phyloP scores from a whole-genome alignment of 495 filamentous ascomycete species.

The Penicillium lividum region DNA sequence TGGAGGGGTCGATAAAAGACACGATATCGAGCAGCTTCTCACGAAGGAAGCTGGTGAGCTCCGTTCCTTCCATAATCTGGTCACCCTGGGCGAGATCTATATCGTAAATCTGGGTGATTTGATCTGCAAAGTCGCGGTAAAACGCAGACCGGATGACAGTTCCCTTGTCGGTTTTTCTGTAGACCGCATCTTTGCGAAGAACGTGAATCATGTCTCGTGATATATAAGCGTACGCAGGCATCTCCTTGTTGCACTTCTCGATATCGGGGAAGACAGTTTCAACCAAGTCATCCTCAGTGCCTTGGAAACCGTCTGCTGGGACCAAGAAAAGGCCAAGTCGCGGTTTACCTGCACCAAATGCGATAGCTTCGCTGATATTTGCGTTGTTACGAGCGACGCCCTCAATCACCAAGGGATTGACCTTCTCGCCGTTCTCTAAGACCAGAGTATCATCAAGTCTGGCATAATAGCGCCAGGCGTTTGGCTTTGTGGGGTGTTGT shows the following conservation, averaged over 20 bases:
- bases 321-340: conserved; percentile 37
- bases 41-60: not conserved
- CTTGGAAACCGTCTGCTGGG: conserved; percentile 19
- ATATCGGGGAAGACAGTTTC: conserved; percentile 42
- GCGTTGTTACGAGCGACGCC: conserved; percentile 20
- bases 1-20: not conserved
- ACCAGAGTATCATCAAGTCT: conserved; percentile 41
- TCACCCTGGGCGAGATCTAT: not conserved
- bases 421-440: conserved; percentile 42
- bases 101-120: conserved; percentile 22
- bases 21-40: not conserved
- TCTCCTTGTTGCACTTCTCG: conserved; percentile 40
- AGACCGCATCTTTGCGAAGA: conserved; percentile 45
- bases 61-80: not conserved
- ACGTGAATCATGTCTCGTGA: conserved; percentile 26
- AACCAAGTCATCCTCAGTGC: conserved; percentile 10
- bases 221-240: conserved; percentile 35
- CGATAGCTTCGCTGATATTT: conserved; percentile 18
- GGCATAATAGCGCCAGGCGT: conserved; percentile 32
- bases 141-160: conserved; percentile 29
- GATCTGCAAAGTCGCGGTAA: conserved; percentile 18
- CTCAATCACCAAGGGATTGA: conserved; percentile 40
- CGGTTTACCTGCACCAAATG: conserved; percentile 32
- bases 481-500: conserved; percentile 30
- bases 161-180: conserved; percentile 54